A percentile compares a stretch with the other conserved stretches of the same genome.
phyloP scores from a whole-genome alignment of 1,139 yeast genomes.

The Candida glucosophila region DNA sequence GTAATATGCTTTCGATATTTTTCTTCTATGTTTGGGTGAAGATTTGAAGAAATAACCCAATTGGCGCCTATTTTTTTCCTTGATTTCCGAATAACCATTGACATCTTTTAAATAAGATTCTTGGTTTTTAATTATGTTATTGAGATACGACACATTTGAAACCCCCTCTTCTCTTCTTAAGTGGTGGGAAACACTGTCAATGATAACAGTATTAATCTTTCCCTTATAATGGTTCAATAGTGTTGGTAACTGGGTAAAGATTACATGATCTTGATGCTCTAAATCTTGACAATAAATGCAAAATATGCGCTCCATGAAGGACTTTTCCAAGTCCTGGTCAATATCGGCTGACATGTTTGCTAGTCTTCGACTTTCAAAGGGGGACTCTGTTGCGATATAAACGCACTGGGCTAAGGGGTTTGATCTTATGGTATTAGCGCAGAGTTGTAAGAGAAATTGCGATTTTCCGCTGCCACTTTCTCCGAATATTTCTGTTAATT shows the following conservation, averaged over 20 bases:
- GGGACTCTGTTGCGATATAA: slow-evolving; percentile 71
- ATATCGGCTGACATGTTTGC: slow-evolving; percentile 16
- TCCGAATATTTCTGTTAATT: slow-evolving; percentile 75
- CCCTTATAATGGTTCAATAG: slow-evolving; percentile 31
- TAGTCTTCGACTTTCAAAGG: slow-evolving; percentile 57
- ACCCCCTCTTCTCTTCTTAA: slow-evolving; percentile 55
- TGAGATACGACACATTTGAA: slow-evolving; percentile 19
- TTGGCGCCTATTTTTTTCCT: slow-evolving; percentile 19
- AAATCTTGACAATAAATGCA: slow-evolving; percentile 61
- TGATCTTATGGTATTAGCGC: slow-evolving; percentile 47
- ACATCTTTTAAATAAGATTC: slow-evolving; percentile 11
- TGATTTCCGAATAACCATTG: slow-evolving; percentile 12
- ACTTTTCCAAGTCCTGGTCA: slow-evolving; percentile 11
- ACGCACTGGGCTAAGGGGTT: slow-evolving; percentile 55
- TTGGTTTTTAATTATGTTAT: slow-evolving; percentile 14
- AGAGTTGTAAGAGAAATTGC: slow-evolving; percentile 59
- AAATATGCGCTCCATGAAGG: slow-evolving; percentile 40
- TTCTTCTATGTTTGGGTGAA: slow-evolving; percentile 17
- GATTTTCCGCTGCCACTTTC: slow-evolving; percentile 83
- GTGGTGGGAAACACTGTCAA: slow-evolving; percentile 87
- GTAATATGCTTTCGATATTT: slow-evolving; percentile 32
- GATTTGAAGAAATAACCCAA: slow-evolving; percentile 20
- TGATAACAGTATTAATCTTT: slow-evolving; percentile 45
- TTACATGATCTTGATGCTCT: slow-evolving; percentile 66
- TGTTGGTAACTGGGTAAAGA: slow-evolving; percentile 63